Evolutionary conservation across 352 stramenopile genomes (phyloP), one percentile per base, ranked within the genome.

Genomic region (Phytophthora fragariae): DNA sequence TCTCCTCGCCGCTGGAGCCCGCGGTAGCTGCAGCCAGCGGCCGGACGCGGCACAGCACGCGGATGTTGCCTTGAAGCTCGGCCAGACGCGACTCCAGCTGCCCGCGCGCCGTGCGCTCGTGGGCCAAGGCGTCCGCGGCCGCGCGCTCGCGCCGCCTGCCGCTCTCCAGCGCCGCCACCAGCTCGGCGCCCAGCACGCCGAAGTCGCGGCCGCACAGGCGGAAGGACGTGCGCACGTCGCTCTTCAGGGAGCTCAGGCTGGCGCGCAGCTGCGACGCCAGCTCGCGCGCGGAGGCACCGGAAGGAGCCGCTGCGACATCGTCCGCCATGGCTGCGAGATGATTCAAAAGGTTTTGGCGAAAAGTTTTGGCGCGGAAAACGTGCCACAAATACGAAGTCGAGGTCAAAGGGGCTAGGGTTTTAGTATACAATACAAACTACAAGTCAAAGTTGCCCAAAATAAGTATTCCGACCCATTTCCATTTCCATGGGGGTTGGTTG

Each of bases 11-110:
- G 58, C 74, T 78, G 29, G 73, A 74, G 21, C 44, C 62, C 5
- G 41, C 12, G 15, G 31, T 9, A 5, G 64, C 21, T 2, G 35
- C 8, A 5, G 54, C 21, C 21, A 66, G 59, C 21, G 91, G 89
- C 9, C 91, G 86, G 41, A 97, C 84, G 57, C 90, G 90, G 64
- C 85, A 94, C 17, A 94, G n/a, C 27, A 97, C 90, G 52, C 90
- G 90, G 50, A 97, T 82, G 54, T 81, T 83, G 21, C 86, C 84
- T 27, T 90, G 81, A 14, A 85, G 24, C 47, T 92, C 83, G 1
- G 77, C 58, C 17, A 88, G 29, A 33, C 85, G 80, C 65, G 74
- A 76, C 69, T 92, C 83, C 31, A 90, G 66, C 12, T 79, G 70
- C 14, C 67, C 77, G 10, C 86, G 76, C 17, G 73, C 72, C 5